Conservation (phyloP, 1,284 basidiomycete genomes). For the Ceratobasidium sp. region DNA sequence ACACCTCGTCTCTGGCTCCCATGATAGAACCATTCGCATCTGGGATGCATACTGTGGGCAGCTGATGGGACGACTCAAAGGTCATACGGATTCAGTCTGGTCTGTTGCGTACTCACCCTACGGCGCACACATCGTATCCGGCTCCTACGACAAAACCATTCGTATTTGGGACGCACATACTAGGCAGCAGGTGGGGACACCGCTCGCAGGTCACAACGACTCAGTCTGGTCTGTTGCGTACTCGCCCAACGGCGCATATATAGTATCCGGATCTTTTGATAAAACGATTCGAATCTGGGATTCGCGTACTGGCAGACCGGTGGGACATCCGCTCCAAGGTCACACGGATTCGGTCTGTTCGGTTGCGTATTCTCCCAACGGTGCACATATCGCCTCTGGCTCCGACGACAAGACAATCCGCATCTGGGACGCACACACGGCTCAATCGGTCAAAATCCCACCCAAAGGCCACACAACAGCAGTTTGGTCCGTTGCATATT, state of each 20-base stretch:
- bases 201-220: background rate
- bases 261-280: constrained; percentile 27
- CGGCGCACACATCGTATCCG: constrained; percentile 11
- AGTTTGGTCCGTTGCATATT: constrained; percentile 35
- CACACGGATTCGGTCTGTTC: constrained; percentile 13
- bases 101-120: background rate
- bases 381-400: constrained; percentile 32
- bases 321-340: constrained; percentile 21
- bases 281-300: constrained; percentile 33
- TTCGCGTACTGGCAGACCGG: background rate
- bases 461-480: constrained; percentile 17
- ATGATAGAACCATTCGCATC: constrained; percentile 24
- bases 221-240: background rate
- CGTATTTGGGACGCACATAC: constrained; percentile 29
- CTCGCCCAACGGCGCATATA: constrained; percentile 18
- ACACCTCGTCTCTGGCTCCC: constrained; percentile 31
- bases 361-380: constrained; percentile 33
- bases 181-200: background rate
- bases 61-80: background rate
- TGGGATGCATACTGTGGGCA: constrained; percentile 19
- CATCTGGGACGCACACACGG: constrained; percentile 17
- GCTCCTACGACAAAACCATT: constrained; percentile 24
- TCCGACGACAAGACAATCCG: constrained; percentile 31
- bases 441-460: background rate
- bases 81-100: constrained; percentile 1